Evolutionary conservation across 2,329 filamentous ascomycete genomes (phyloP).

Genomic region (Phialemonium atrogriseum): DNA sequence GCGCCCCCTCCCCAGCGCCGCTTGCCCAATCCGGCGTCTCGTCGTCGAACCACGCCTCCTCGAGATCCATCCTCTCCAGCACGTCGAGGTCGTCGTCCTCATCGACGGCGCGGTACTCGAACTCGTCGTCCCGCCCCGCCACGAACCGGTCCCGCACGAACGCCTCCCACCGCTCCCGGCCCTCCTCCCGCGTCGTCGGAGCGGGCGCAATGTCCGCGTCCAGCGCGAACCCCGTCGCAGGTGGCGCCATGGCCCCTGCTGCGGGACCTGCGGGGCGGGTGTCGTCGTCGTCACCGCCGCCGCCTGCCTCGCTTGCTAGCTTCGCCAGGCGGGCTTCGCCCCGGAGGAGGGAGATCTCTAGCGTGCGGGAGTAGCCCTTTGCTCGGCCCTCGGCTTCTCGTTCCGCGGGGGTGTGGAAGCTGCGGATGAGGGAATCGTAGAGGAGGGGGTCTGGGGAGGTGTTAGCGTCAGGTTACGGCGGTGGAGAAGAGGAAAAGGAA

Average conservation of each 20-base stretch:
- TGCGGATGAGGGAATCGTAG: slow-evolving; percentile 72
- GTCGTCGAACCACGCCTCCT: slow-evolving; percentile 74
- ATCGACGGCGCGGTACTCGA: slow-evolving; percentile 68
- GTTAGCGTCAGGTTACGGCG: neutral
- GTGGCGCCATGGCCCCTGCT: neutral
- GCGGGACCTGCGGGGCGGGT: slow-evolving; percentile 5
- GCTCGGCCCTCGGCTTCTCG: slow-evolving; percentile 62
- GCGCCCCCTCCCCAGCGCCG: slow-evolving; percentile 25
- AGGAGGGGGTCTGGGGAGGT: slow-evolving; percentile 59
- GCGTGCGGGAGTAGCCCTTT: slow-evolving; percentile 70
- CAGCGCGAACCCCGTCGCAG: slow-evolving; percentile 12
- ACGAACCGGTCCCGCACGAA: slow-evolving; percentile 71
- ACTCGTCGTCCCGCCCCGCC: slow-evolving; percentile 65
- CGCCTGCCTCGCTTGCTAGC: slow-evolving; percentile 21
- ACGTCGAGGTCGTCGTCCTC: slow-evolving; percentile 63
- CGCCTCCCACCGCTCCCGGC: slow-evolving; percentile 58
- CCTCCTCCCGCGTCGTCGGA: slow-evolving; percentile 55
- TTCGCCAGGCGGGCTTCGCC: slow-evolving; percentile 68
- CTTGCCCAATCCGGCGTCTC: slow-evolving; percentile 63
- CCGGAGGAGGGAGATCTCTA: slow-evolving; percentile 69
- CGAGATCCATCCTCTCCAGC: slow-evolving; percentile 47
- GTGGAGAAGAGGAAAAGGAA: slow-evolving; percentile 2
- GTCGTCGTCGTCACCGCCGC: slow-evolving; percentile 32
- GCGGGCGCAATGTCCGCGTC: slow-evolving; percentile 39
- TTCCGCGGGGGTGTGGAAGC: slow-evolving; percentile 66